phyloP scores from a whole-genome alignment of 495 filamentous ascomycete species.

The Aeminium ludgeri region DNA sequence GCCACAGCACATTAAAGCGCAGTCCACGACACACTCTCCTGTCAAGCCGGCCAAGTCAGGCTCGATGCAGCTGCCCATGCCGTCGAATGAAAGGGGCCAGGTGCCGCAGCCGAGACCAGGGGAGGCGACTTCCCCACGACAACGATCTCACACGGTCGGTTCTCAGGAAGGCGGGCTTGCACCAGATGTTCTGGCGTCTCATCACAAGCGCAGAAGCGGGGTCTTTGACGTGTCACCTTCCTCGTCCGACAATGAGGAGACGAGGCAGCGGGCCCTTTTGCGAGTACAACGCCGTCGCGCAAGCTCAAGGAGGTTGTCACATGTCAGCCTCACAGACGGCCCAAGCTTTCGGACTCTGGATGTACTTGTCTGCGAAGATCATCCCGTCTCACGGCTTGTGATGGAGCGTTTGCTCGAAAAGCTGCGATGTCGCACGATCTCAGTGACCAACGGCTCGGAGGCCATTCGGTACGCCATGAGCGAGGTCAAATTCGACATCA shows the following conservation, averaged over 20 bases:
- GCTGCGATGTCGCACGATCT: slow-evolving; percentile 85
- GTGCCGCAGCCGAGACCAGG: slow-evolving; percentile 2
- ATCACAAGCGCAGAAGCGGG: slow-evolving; percentile 83
- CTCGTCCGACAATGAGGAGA: slow-evolving; percentile 91
- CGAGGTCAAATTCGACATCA: slow-evolving; percentile 87
- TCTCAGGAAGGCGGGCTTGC: slow-evolving; percentile 80
- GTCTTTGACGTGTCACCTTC: slow-evolving; percentile 93
- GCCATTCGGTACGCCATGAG: slow-evolving; percentile 82
- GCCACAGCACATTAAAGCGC: slow-evolving; percentile 40
- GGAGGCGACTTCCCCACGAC: slow-evolving; percentile 37
- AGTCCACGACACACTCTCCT: slow-evolving; percentile 56
- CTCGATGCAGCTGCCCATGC: slow-evolving; percentile 6
- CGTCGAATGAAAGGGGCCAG: background rate
- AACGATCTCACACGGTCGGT: slow-evolving; percentile 81
- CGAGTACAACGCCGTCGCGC: slow-evolving; percentile 84
- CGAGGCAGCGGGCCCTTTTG: slow-evolving; percentile 76
- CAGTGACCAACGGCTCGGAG: slow-evolving; percentile 72
- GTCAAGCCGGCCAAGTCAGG: slow-evolving; percentile 49
- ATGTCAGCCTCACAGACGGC: slow-evolving; percentile 64
- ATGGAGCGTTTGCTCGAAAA: slow-evolving; percentile 96
- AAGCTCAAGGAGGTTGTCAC: slow-evolving; percentile 79
- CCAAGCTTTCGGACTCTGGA: slow-evolving; percentile 82
- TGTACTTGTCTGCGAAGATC: slow-evolving; percentile 92
- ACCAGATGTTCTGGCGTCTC: slow-evolving; percentile 51
- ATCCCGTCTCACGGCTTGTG: slow-evolving; percentile 89